Conservation (phyloP, 768 basidiomycete genomes). For the Daedaleopsis nitida region DNA sequence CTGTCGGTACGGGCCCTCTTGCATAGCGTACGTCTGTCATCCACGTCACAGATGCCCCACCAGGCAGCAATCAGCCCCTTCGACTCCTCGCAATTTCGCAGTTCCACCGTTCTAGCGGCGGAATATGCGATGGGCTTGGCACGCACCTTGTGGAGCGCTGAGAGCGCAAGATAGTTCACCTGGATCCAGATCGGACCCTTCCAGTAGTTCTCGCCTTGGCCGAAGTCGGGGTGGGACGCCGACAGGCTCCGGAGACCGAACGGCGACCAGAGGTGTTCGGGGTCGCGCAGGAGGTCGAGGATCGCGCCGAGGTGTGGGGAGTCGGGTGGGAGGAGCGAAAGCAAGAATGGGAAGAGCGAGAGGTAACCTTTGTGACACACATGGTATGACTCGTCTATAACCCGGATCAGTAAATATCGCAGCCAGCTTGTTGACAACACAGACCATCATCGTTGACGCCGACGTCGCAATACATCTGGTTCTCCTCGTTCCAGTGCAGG, state of each 20-base stretch:
- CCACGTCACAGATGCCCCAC: not conserved
- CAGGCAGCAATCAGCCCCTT: not conserved
- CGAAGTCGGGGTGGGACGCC: constrained; percentile 86
- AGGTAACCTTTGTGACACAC: constrained; percentile 93
- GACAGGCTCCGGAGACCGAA: constrained; percentile 90
- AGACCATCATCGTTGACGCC: constrained; percentile 85
- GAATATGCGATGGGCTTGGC: not conserved
- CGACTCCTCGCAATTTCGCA: not conserved
- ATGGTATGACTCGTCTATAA: constrained; percentile 84
- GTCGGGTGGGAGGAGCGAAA: constrained; percentile 72
- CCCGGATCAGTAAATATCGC: no score
- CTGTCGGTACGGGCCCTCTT: constrained; percentile 79
- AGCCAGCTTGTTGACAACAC: not conserved
- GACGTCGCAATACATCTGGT: constrained; percentile 93
- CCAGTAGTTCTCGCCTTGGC: constrained; percentile 96
- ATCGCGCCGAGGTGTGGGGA: constrained; percentile 84
- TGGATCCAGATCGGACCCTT: constrained; percentile 96
- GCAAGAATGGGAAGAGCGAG: constrained; percentile 90
- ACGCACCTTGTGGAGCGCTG: constrained; percentile 73
- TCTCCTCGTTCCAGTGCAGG: constrained; percentile 89
- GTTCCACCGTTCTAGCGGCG: not conserved
- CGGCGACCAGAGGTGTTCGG: constrained; percentile 87
- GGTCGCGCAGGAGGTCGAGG: constrained; percentile 77
- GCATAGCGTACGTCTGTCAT: constrained; percentile 69
- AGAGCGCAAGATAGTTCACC: constrained; percentile 92